Base-by-base conservation (phyloP, 208 protist genomes). In the Acanthamoeba triangularis region DNA sequence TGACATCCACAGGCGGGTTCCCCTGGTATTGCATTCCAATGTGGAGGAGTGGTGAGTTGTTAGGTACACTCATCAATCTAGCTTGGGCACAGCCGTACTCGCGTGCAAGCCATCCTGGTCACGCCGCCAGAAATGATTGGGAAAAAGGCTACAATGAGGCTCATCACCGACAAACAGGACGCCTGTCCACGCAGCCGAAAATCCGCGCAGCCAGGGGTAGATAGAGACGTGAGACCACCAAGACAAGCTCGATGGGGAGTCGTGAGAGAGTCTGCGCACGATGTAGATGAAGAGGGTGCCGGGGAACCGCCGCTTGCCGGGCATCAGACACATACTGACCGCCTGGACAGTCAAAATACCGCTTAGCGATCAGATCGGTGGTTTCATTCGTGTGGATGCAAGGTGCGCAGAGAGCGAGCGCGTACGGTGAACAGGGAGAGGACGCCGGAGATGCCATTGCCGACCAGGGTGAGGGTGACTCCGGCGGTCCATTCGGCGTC, bases 401-500 rank as follows among this genome's bases (percentile, higher is more conserved):
- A 16, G 44, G 44, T 5, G 47, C 47, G 16, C 8, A 44, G n/a
- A 41, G n/a, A 41, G 47, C 35, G 35, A 56, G 76, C 6, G 11
- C 76, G 76, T 33, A 85, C 76, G 16, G 33, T 54, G 41, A 85
- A 85, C 0, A 30, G 23, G 35, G 76, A 16, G 37, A 85, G 76
- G 25, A 54, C 25, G 76, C n/a, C n/a, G 25, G 52, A 61, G 52
- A 0, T 41, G 25, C 44, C 85, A 35, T 30, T 67, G 52, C 3
- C 56, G 33, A 91, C 30, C 85, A 91, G 13, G 0, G 30, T 91
- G 52, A 72, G n/a, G 10, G 54, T 91, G 35, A 69, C 35, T 4
- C 52, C 85, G 13, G 23, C 85, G 52, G 61, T 91, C 85, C 85
- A 91, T 35, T 91, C 85, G 41, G 35, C 41, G 33, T 91, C 85